Conservation (phyloP, 2,329 filamentous ascomycete genomes). For the Neospermospora avenae region DNA sequence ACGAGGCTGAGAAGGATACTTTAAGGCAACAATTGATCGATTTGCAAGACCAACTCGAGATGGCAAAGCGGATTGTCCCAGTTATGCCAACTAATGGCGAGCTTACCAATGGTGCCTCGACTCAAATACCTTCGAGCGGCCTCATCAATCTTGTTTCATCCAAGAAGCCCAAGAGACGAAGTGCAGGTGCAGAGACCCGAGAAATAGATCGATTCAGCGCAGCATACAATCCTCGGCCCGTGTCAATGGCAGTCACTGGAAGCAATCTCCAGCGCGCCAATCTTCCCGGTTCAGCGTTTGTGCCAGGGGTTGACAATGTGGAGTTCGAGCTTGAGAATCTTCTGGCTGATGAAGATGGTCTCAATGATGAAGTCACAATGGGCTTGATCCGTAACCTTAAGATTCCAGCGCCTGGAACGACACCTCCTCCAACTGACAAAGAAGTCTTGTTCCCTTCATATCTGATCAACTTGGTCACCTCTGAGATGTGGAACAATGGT, state of each 20-base stretch:
- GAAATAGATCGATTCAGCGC: constrained; percentile 87
- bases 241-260: constrained; percentile 86
- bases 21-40: constrained; percentile 86
- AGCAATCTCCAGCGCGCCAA: constrained; percentile 64
- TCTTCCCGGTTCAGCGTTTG: constrained; percentile 72
- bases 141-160: constrained; percentile 96
- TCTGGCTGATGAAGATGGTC: constrained; percentile 88
- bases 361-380: constrained; percentile 96
- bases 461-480: constrained; percentile 97
- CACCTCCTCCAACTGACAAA: constrained; percentile 91
- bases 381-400: constrained; percentile 95
- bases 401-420: constrained; percentile 85
- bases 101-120: constrained; percentile 57
- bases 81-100: constrained; percentile 71
- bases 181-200: constrained; percentile 80
- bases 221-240: constrained; percentile 89
- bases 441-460: constrained; percentile 98
- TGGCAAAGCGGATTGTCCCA: constrained; percentile 62
- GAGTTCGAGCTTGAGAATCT: constrained; percentile 93
- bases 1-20: constrained; percentile 81
- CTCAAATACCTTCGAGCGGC: constrained; percentile 60
- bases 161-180: constrained; percentile 95
- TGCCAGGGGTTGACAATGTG: constrained; percentile 81
- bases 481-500: constrained; percentile 99
- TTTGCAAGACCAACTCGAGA: constrained; percentile 86